These are phyloP conservation scores for Peronosclerospora sorghi DNA, from an alignment of 352 stramenopile species.

Conservation along the genomic window DNA sequence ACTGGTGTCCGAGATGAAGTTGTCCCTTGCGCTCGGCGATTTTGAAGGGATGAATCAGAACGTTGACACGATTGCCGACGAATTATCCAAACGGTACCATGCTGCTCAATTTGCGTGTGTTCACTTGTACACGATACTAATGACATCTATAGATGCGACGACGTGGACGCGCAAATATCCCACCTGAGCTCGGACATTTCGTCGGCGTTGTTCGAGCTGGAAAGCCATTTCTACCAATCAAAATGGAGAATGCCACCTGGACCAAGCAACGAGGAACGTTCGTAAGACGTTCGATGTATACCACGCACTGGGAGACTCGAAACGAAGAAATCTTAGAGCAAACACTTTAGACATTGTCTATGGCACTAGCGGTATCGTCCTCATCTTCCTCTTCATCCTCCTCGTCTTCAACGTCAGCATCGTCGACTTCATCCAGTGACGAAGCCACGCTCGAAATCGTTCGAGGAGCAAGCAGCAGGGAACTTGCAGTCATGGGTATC, in stretches of 20 bases:
- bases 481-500: constrained; percentile 5
- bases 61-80: constrained; percentile 58
- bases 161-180: constrained; percentile 66
- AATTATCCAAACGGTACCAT: constrained; percentile 50
- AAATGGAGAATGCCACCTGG: constrained; percentile 48
- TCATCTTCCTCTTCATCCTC: constrained; percentile 44
- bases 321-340: constrained; percentile 2
- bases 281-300: constrained; percentile 8
- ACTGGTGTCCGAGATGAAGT: constrained; percentile 74
- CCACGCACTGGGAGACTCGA: background rate
- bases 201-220: constrained; percentile 69
- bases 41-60: constrained; percentile 83
- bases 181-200: constrained; percentile 72
- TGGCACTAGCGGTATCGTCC: constrained; percentile 34
- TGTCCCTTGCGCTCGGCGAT: constrained; percentile 63
- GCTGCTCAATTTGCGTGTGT: background rate
- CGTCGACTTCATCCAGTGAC: constrained; percentile 26
- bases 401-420: constrained; percentile 28
- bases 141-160: constrained; percentile 37
- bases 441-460: constrained; percentile 15
- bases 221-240: constrained; percentile 79
- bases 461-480: constrained; percentile 16
- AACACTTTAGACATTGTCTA: constrained; percentile 15
- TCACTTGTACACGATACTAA: background rate
- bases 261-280: constrained; percentile 6